These are phyloP conservation scores for Microdochium nivale DNA, from an alignment of 2,329 filamentous ascomycete species.

Conservation along the genomic window DNA sequence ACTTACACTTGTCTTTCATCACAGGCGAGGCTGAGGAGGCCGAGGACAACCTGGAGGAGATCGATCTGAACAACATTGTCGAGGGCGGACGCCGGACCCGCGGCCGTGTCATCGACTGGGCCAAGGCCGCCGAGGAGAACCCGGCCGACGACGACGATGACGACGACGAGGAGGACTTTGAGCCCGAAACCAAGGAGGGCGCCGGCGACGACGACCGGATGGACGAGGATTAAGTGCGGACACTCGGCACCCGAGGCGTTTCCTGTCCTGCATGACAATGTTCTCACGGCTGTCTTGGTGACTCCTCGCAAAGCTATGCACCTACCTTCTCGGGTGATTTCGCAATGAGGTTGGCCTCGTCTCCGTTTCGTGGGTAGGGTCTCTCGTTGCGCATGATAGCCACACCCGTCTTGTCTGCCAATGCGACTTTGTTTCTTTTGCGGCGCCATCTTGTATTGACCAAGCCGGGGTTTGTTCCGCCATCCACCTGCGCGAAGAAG, in stretches of 20 bases:
- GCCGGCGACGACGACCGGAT: constrained; percentile 65
- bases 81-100: constrained; percentile 72
- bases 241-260: background rate
- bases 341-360: too few species aligned
- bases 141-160: constrained; percentile 69
- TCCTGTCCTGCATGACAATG: background rate
- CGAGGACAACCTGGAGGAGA: constrained; percentile 80
- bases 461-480: too few species aligned
- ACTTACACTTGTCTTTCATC: constrained; percentile 16
- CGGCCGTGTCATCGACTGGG: constrained; percentile 86
- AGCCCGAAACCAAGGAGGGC: constrained; percentile 47
- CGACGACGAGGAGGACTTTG: constrained; percentile 66
- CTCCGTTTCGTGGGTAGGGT: too few species aligned
- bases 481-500: too few species aligned
- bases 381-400: too few species aligned
- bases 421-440: too few species aligned
- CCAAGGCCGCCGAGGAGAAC: constrained; percentile 77
- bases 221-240: constrained; percentile 36
- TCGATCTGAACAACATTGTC: constrained; percentile 85
- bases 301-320: background rate
- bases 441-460: too few species aligned
- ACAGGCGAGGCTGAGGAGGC: constrained; percentile 59
- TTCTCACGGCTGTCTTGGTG: background rate
- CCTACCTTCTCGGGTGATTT: too few species aligned
- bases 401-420: too few species aligned